phyloP scores from a whole-genome alignment of 208 protist species.

The Trypanosoma grayi region DNA sequence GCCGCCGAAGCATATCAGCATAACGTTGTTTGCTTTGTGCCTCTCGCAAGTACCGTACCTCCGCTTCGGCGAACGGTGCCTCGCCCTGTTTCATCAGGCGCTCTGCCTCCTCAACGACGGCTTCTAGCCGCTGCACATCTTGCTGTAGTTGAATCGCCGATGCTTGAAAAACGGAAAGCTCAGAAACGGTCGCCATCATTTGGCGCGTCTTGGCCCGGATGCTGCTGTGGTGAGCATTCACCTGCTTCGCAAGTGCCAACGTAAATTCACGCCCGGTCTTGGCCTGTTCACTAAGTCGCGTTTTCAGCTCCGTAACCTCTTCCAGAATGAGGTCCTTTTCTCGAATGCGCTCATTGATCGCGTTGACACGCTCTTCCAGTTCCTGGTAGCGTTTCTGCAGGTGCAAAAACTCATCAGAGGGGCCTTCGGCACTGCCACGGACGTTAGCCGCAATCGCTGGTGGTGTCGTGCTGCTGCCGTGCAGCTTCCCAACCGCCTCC shows the following conservation, averaged over 20 bases:
- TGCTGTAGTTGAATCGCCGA: slow-evolving; percentile 90
- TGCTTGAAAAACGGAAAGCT: slow-evolving; percentile 95
- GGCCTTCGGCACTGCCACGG: slow-evolving; percentile 27
- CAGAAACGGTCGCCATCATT: slow-evolving; percentile 96
- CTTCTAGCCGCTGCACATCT: slow-evolving; percentile 79
- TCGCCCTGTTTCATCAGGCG: slow-evolving; percentile 68
- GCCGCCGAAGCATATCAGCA: slow-evolving; percentile 47
- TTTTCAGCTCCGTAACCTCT: slow-evolving; percentile 90
- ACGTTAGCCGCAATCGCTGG: neutral
- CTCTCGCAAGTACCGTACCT: slow-evolving; percentile 70
- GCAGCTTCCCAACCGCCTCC: neutral
- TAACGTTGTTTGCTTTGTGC: slow-evolving; percentile 61
- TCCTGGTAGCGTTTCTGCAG: slow-evolving; percentile 87
- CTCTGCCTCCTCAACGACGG: slow-evolving; percentile 77
- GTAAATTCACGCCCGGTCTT: slow-evolving; percentile 86
- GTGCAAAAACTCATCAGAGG: slow-evolving; percentile 77
- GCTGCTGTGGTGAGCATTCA: slow-evolving; percentile 90
- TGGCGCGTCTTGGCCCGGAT: slow-evolving; percentile 88
- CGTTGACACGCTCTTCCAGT: slow-evolving; percentile 89
- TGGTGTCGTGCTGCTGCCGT: neutral
- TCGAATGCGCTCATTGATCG: slow-evolving; percentile 92
- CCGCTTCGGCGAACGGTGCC: slow-evolving; percentile 80
- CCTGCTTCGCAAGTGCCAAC: slow-evolving; percentile 90
- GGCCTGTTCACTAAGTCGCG: slow-evolving; percentile 84
- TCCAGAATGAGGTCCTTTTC: slow-evolving; percentile 97